phyloP scores from a whole-genome alignment of 2,329 filamentous ascomycete genomes.

The Aspergillus chevalieri region DNA sequence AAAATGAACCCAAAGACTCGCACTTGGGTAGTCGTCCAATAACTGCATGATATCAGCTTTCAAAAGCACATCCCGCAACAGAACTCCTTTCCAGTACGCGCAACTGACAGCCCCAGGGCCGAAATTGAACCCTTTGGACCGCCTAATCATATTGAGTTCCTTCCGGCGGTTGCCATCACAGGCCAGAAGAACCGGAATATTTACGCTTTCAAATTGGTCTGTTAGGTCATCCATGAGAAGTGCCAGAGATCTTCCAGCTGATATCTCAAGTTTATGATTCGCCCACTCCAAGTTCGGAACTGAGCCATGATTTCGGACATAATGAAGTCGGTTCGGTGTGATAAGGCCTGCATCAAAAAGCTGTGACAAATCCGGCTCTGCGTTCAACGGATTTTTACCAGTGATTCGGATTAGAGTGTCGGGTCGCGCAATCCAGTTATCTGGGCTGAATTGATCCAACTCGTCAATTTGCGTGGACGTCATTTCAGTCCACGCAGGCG shows the following conservation, averaged over 20 bases:
- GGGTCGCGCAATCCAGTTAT: slow-evolving; percentile 50
- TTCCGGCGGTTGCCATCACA: slow-evolving; percentile 49
- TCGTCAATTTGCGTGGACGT: slow-evolving; percentile 42
- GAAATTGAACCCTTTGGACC: slow-evolving; percentile 47
- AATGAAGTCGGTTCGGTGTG: slow-evolving; percentile 48
- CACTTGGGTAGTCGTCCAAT: slow-evolving; percentile 6
- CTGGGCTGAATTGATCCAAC: slow-evolving; percentile 47
- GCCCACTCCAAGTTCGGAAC: slow-evolving; percentile 49
- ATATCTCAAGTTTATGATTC: slow-evolving; percentile 43
- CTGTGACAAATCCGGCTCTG: slow-evolving; percentile 38
- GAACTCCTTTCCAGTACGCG: slow-evolving; percentile 47
- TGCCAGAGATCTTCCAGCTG: slow-evolving; percentile 29
- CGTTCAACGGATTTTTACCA: slow-evolving; percentile 50
- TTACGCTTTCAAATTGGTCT: slow-evolving; percentile 40
- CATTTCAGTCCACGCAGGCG: slow-evolving; percentile 30
- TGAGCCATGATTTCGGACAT: slow-evolving; percentile 50
- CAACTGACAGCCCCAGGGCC: slow-evolving; percentile 42
- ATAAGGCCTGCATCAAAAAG: slow-evolving; percentile 46
- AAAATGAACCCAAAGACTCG: slow-evolving; percentile 44
- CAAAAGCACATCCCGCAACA: slow-evolving; percentile 42
- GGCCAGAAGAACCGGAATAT: slow-evolving; percentile 44
- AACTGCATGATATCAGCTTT: slow-evolving; percentile 32
- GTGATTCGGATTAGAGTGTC: slow-evolving; percentile 45
- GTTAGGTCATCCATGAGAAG: slow-evolving; percentile 44
- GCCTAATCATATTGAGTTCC: slow-evolving; percentile 47